phyloP scores from a whole-genome alignment of 2,329 filamentous ascomycete genomes.

The Paraphoma chrysanthemicola region DNA sequence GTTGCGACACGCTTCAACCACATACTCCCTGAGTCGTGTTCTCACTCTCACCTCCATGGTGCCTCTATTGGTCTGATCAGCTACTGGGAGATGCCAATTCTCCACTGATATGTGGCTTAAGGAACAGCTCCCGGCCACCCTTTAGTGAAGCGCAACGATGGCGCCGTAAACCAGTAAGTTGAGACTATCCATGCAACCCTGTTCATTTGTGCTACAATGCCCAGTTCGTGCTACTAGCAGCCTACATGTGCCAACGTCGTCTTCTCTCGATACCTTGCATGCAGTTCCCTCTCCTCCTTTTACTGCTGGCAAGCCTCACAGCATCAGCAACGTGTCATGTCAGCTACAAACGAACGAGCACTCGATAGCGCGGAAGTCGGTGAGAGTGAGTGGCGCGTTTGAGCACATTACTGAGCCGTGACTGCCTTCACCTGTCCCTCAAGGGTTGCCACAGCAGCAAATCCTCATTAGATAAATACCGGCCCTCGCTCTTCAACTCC shows the following conservation, averaged over 20 bases:
- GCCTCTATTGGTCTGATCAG: not conserved
- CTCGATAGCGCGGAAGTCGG: not conserved
- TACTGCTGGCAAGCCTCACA: not conserved
- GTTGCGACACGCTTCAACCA: not conserved
- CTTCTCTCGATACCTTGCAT: no score
- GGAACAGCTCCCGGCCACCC: not conserved
- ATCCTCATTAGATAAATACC: not conserved
- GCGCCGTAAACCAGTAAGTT: not conserved
- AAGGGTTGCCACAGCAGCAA: not conserved
- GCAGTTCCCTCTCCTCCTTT: not conserved
- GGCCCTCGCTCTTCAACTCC: not conserved
- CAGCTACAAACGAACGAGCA: not conserved
- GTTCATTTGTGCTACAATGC: no score
- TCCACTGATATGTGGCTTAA: not conserved
- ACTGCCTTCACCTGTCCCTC: not conserved
- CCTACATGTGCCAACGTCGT: no score
- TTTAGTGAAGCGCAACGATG: not conserved
- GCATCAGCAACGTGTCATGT: not conserved
- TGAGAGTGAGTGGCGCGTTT: not conserved
- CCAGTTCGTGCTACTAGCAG: no score
- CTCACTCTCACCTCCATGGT: not conserved
- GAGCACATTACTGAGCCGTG: not conserved
- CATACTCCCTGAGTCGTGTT: not conserved
- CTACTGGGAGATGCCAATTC: not conserved
- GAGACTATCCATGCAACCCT: no score